These are phyloP conservation scores for Monosporascus sp. DNA, from an alignment of 2,329 filamentous ascomycete species.

Conservation along the genomic window DNA sequence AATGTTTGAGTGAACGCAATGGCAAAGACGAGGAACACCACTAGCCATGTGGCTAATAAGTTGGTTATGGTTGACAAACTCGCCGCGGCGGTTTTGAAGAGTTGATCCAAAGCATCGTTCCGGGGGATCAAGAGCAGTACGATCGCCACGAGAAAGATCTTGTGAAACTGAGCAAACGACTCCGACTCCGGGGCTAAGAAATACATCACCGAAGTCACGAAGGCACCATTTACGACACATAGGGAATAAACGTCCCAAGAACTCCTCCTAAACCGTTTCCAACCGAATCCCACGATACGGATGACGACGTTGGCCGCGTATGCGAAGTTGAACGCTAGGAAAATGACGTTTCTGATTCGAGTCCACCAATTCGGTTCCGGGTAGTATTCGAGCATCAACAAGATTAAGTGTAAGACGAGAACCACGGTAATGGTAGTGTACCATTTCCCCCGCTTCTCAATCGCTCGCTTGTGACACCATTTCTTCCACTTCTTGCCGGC, in stretches of 20 bases:
- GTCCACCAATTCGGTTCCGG: constrained; percentile 70
- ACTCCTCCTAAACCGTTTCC: constrained; percentile 85
- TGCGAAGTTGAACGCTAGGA: constrained; percentile 74
- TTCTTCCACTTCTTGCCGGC: constrained; percentile 74
- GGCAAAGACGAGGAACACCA: constrained; percentile 92
- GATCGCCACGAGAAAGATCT: constrained; percentile 87
- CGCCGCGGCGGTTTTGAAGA: constrained; percentile 97
- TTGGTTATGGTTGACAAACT: constrained; percentile 89
- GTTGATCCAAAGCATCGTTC: constrained; percentile 93
- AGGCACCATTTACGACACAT: constrained; percentile 71
- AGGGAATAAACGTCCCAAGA: constrained; percentile 95
- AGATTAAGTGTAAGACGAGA: constrained; percentile 73
- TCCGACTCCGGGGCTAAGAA: constrained; percentile 56
- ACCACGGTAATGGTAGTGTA: constrained; percentile 74
- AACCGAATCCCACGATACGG: constrained; percentile 81
- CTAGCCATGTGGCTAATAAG: constrained; percentile 91
- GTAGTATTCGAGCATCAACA: constrained; percentile 83
- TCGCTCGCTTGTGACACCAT: constrained; percentile 92
- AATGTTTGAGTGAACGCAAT: constrained; percentile 96
- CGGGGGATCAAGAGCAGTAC: constrained; percentile 87
- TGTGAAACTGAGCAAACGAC: constrained; percentile 76
- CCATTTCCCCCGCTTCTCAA: constrained; percentile 92
- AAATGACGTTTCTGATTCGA: constrained; percentile 64
- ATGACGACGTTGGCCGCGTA: constrained; percentile 81
- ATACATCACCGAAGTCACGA: constrained; percentile 75